phyloP scores from a whole-genome alignment of 1,284 basidiomycete genomes.

The Ceratobasidium sp. region DNA sequence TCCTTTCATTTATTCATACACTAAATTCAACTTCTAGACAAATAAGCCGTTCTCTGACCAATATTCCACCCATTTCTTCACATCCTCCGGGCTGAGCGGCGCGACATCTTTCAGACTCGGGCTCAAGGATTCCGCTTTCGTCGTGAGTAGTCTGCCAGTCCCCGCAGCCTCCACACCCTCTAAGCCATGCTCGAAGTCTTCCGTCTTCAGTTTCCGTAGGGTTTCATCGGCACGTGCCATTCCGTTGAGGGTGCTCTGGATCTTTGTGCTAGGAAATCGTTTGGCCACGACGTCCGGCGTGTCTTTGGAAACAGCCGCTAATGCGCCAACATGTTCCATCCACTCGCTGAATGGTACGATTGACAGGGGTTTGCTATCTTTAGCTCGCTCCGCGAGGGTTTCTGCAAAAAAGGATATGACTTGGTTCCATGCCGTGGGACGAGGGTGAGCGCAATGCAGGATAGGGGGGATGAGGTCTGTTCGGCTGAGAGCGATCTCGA shows the following conservation, averaged over 20 bases:
- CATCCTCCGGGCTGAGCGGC: conserved; percentile 51
- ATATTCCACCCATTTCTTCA: conserved; percentile 51
- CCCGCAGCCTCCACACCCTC: conserved; percentile 50
- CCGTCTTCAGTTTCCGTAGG: not conserved
- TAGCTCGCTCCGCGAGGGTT: conserved; percentile 48
- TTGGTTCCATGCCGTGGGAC: conserved; percentile 52
- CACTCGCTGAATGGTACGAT: conserved; percentile 55
- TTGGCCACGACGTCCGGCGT: conserved; percentile 56
- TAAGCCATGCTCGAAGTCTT: conserved; percentile 18
- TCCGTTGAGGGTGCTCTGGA: conserved; percentile 10
- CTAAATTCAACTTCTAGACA: too few species aligned
- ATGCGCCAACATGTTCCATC: conserved; percentile 52
- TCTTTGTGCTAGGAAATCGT: conserved; percentile 52
- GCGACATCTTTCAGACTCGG: conserved; percentile 48
- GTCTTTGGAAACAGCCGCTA: conserved; percentile 52
- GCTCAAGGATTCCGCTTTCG: conserved; percentile 49
- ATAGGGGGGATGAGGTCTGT: conserved; percentile 20
- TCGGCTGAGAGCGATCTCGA: conserved; percentile 50
- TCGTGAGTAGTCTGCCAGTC: conserved; percentile 49
- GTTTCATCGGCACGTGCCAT: conserved; percentile 9
- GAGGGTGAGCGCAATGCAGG: conserved; percentile 55
- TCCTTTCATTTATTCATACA: too few species aligned
- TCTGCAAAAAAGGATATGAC: conserved; percentile 51
- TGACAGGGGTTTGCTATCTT: conserved; percentile 27
- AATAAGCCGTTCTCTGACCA: too few species aligned